Evolutionary conservation across 345 rosid species (phyloP).

Genomic region (Dovyalis caffra): DNA sequence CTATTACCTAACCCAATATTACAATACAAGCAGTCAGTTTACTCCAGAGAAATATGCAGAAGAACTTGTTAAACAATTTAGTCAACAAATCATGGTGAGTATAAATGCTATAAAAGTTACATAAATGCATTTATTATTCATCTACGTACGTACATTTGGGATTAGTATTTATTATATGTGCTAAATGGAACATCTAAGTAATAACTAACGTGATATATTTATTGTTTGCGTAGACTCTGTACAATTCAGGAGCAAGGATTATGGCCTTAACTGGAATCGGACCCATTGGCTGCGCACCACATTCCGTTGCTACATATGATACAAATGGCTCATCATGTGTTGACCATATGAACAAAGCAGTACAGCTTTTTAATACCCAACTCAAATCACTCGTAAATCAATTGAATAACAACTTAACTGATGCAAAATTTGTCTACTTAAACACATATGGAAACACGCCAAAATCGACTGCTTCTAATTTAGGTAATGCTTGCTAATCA

Average conservation of each 20-base stretch:
- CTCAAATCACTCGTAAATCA: slow-evolving; percentile 21
- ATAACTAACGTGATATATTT: too few species aligned
- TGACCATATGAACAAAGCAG: slow-evolving; percentile 34
- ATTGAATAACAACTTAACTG: slow-evolving; percentile 11
- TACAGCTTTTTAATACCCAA: slow-evolving; percentile 16
- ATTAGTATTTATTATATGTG: not conserved
- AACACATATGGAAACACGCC: too few species aligned
- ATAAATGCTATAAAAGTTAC: too few species aligned
- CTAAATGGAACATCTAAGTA: too few species aligned
- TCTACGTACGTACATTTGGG: too few species aligned
- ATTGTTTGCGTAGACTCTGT: slow-evolving; percentile 16
- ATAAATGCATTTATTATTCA: too few species aligned
- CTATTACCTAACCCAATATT: slow-evolving; percentile 12
- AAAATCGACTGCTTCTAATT: too few species aligned
- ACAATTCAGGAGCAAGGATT: slow-evolving; percentile 33
- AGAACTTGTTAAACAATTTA: slow-evolving; percentile 21
- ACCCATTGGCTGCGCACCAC: slow-evolving; percentile 34
- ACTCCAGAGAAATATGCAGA: slow-evolving; percentile 29
- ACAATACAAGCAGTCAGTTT: slow-evolving; percentile 6
- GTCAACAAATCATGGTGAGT: slow-evolving; percentile 18
- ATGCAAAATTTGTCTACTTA: slow-evolving; percentile 25
- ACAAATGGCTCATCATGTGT: slow-evolving; percentile 26
- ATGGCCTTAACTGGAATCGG: slow-evolving; percentile 31
- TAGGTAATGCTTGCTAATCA: too few species aligned
- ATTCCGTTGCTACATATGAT: slow-evolving; percentile 10